A percentile compares a stretch with the other conserved stretches of the same genome.
Conservation (phyloP, 345 rosid genomes). For the Bretschneidera sinensis region DNA sequence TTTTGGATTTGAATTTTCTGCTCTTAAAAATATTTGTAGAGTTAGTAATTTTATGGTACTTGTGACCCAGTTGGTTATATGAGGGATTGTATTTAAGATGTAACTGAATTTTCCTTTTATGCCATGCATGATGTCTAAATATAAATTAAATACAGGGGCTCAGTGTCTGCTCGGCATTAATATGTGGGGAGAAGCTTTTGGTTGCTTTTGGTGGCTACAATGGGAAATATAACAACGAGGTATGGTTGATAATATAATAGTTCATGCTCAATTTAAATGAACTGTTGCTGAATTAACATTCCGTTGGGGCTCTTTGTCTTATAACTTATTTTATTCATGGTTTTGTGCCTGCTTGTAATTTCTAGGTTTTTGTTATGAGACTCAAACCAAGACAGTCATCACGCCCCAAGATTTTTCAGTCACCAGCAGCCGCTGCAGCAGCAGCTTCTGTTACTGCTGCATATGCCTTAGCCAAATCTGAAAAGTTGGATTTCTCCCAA, state of each 20-base stretch:
- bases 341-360: not conserved
- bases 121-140: not conserved
- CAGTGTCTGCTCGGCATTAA: slow-evolving; percentile 62
- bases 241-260: slow-evolving; percentile 18
- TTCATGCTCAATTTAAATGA: not conserved
- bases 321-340: not conserved
- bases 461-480: slow-evolving; percentile 86
- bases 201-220: slow-evolving; percentile 97
- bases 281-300: not conserved
- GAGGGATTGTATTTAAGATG: not conserved
- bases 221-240: slow-evolving; percentile 92
- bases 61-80: not conserved
- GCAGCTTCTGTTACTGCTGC: slow-evolving; percentile 99
- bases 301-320: not conserved
- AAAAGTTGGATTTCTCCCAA: slow-evolving; percentile 51
- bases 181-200: slow-evolving; percentile 67
- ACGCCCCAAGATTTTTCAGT: slow-evolving; percentile 76
- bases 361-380: slow-evolving; percentile 73
- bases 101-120: not conserved
- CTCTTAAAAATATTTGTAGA: too few species aligned
- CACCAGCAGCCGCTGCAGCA: slow-evolving; percentile 98
- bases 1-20: not conserved
- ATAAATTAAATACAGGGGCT: slow-evolving; percentile 63
- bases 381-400: slow-evolving; percentile 59
- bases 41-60: not conserved